Conservation (phyloP, 306 rosid genomes). For the Oxytropis ochrocephala region DNA sequence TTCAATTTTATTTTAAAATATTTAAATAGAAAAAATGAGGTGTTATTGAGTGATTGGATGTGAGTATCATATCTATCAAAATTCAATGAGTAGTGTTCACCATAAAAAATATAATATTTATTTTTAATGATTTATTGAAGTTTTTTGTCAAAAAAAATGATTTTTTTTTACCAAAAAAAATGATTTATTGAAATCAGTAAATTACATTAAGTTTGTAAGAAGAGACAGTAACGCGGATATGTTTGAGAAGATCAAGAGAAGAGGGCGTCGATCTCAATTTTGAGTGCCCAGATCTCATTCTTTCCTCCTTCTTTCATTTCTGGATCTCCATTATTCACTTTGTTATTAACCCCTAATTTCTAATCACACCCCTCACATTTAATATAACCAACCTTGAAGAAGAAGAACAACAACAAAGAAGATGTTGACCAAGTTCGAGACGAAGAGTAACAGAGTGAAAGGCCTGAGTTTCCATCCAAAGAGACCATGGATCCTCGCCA, state of each 20-base stretch:
- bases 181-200: no score
- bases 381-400: background rate
- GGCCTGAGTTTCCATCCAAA: constrained; percentile 91
- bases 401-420: no score
- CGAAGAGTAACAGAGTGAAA: constrained; percentile 96
- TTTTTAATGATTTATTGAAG: no score
- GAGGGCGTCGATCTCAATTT: background rate
- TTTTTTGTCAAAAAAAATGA: no score
- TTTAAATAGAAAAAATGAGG: no score
- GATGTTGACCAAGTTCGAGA: constrained; percentile 94
- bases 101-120: no score
- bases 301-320: background rate
- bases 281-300: background rate
- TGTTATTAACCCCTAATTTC: background rate
- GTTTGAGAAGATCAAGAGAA: background rate
- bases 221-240: background rate
- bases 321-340: background rate
- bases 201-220: background rate
- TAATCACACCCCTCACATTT: background rate
- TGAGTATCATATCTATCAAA: no score
- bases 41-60: no score
- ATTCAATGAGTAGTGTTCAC: no score
- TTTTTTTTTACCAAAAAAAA: no score
- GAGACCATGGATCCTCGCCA: constrained; percentile 96
- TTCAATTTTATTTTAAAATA: no score